Evolutionary conservation across 129 eudicot genomes (phyloP), one percentile per base, ranked within the genome.

Genomic region (Kitagawia praeruptora): DNA sequence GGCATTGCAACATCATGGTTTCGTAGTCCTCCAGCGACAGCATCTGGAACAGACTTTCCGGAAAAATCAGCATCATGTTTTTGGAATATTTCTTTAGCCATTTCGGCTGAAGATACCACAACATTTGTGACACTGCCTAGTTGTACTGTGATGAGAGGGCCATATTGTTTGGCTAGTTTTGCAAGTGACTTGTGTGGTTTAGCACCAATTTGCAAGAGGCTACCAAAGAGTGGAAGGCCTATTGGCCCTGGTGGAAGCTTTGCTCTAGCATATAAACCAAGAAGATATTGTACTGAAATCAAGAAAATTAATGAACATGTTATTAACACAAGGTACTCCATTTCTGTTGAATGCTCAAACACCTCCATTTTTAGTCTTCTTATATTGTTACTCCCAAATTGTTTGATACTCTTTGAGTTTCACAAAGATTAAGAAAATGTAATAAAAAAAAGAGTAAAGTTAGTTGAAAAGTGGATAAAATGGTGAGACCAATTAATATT

Each of bases 121-220:
- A 89, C 85, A 8, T 82, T 82, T 5, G 89, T 85, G 51, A 86
- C 81, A 46, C 61, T 73, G 19, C 93, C 97, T 27, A 89, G 77
- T 31, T 80, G 85, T 70, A 92, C 75, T 27, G 92, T 86, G 86
- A 92, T 89, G 27, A 89, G 82, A 19, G 89, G 89, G 51, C 92
- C 92, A 42, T 86, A 45, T 61, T 61, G 37, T 61, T 61, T 25
- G 37, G 89, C 79, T 56, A 86, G 86, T 31, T 86, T 79, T 54
- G 87, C 79, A 0, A 88, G 70, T 64, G 86, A 81, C 14, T 77
- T 84, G 23, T 86, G 92, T 3, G 89, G 92, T 37, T 86, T 83
- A 1, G 84, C 70, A 8, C 89, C 89, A 13, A 88, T 78, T 19
- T 81, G 76, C 28, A 86, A 75, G 58, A 88, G 89, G 80, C 84